Evolutionary conservation across 2,329 filamentous ascomycete genomes (phyloP).

Genomic region (Macrophomina phaseolina): DNA sequence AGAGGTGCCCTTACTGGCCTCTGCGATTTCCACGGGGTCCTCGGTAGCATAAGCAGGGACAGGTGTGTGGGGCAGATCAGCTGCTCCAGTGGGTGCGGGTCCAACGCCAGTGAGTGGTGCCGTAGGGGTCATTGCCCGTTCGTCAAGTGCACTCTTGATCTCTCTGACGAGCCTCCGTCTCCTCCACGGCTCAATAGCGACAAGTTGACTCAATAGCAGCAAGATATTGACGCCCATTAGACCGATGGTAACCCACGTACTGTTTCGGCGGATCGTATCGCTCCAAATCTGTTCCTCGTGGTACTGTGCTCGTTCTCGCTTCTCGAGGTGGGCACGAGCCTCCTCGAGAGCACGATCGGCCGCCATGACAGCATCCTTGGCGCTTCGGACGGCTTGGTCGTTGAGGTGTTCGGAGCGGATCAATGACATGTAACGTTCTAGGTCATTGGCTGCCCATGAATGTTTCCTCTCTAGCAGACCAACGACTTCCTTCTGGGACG

Average conservation of each 20-base stretch:
- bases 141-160: conserved; percentile 53
- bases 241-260: conserved; percentile 98
- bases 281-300: conserved; percentile 99
- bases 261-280: conserved; percentile 93
- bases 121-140: conserved; percentile 36
- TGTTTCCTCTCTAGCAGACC: conserved; percentile 92
- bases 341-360: conserved; percentile 83
- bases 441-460: conserved; percentile 82
- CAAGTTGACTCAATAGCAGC: conserved; percentile 83
- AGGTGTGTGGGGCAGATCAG: not conserved
- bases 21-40: not conserved
- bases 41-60: not conserved
- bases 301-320: conserved; percentile 86
- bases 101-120: not conserved
- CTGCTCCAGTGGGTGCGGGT: not conserved
- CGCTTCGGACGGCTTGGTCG: conserved; percentile 78
- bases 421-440: conserved; percentile 92
- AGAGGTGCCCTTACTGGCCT: not conserved
- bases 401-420: conserved; percentile 93
- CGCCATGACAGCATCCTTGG: conserved; percentile 73
- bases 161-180: conserved; percentile 79
- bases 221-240: conserved; percentile 96
- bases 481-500: conserved; percentile 94
- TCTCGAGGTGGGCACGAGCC: conserved; percentile 74
- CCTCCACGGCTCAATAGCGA: conserved; percentile 92